Conservation (phyloP, 2,329 filamentous ascomycete species). For the Claviceps sorghi region DNA sequence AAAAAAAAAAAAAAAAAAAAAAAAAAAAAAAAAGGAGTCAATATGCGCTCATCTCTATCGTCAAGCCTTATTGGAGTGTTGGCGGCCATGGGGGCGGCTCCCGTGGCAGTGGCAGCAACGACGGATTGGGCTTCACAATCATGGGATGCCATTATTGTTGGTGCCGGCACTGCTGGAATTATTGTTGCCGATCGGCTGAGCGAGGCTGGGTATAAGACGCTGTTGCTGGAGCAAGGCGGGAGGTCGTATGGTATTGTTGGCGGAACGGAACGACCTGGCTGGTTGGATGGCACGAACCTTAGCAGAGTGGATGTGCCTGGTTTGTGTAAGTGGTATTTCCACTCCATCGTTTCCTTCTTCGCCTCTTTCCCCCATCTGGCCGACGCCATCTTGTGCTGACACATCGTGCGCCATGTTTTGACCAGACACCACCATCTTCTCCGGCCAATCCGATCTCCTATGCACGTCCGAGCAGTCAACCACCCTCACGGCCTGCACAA, state of each 20-base stretch:
- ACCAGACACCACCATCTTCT: conserved; percentile 36
- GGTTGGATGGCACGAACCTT: conserved; percentile 31
- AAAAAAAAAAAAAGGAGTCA: background rate
- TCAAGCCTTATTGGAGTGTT: background rate
- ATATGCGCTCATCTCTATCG: background rate
- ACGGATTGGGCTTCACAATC: conserved; percentile 7
- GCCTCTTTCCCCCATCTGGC: background rate
- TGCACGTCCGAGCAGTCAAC: conserved; percentile 25
- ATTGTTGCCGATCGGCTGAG: conserved; percentile 36
- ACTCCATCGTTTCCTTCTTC: background rate
- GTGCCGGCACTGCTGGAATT: conserved; percentile 38
- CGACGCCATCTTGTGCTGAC: background rate
- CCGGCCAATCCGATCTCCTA: conserved; percentile 22
- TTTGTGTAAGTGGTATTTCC: conserved; percentile 20
- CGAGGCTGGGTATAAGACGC: conserved; percentile 34
- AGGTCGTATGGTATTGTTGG: conserved; percentile 34
- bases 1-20: conserved; percentile 5
- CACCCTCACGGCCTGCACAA: conserved; percentile 33
- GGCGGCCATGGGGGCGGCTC: background rate
- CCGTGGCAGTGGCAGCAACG: background rate
- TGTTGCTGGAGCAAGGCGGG: conserved; percentile 37
- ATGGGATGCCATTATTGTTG: conserved; percentile 26
- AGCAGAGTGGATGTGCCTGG: conserved; percentile 39
- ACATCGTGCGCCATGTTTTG: conserved; percentile 9
- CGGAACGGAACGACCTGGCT: conserved; percentile 30